Conservation (phyloP, 2,329 filamentous ascomycete genomes). For the Lachnellula arida region DNA sequence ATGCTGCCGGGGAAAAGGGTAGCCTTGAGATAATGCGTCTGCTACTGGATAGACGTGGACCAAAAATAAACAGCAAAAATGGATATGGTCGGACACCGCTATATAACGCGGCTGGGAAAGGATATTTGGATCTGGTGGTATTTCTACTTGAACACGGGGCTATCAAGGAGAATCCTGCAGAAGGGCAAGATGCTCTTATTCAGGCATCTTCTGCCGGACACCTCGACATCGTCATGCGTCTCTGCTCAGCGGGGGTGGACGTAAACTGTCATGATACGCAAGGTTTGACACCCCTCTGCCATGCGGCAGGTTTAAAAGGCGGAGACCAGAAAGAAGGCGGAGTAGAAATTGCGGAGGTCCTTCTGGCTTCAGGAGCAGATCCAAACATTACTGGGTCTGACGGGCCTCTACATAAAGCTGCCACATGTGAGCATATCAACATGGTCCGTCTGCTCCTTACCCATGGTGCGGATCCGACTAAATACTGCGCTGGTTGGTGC, state of each 20-base stretch:
- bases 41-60: slow-evolving; percentile 15
- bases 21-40: slow-evolving; percentile 16
- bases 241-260: slow-evolving; percentile 5
- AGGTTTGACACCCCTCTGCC: slow-evolving; percentile 10
- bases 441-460: slow-evolving; percentile 8
- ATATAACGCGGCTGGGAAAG: slow-evolving; percentile 7
- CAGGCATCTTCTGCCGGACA: slow-evolving; percentile 10
- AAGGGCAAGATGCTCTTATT: slow-evolving; percentile 8
- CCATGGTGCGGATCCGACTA: slow-evolving; percentile 13
- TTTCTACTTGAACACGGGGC: slow-evolving; percentile 18
- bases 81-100: slow-evolving; percentile 6
- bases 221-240: slow-evolving; percentile 12
- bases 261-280: slow-evolving; percentile 4
- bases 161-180: slow-evolving; percentile 6
- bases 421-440: slow-evolving; percentile 4
- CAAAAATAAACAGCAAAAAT: slow-evolving; percentile 11
- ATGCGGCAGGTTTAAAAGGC: slow-evolving; percentile 5
- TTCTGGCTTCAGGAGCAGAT: slow-evolving; percentile 13
- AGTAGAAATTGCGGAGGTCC: slow-evolving; percentile 10
- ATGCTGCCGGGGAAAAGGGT: slow-evolving; percentile 11
- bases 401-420: slow-evolving; percentile 12
- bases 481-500: background rate
- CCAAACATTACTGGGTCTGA: slow-evolving; percentile 6
- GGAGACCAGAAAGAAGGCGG: background rate
- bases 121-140: slow-evolving; percentile 14